phyloP scores from a whole-genome alignment of 2,329 filamentous ascomycete species.

The Cadophora sp. region DNA sequence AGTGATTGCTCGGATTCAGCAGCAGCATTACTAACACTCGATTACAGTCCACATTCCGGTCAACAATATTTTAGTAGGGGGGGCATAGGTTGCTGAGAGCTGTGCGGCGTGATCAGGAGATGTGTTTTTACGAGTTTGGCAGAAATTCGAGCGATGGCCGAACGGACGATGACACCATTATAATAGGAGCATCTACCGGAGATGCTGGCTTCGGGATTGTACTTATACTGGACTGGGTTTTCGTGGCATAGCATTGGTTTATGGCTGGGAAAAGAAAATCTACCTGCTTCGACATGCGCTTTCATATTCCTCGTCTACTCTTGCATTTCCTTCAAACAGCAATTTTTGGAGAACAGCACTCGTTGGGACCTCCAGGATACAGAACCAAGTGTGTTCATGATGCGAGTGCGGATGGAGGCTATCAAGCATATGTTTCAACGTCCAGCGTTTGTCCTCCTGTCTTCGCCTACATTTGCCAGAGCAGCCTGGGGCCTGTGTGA shows the following conservation, averaged over 20 bases:
- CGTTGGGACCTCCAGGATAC: too few relatives aligned
- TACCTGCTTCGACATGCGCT: conserved; percentile 20
- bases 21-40: conserved; percentile 11
- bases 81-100: conserved; percentile 37
- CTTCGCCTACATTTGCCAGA: too few relatives aligned
- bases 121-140: conserved; percentile 12
- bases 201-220: conserved; percentile 29
- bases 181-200: conserved; percentile 24
- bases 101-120: background rate
- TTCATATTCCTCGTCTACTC: background rate
- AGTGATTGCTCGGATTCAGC: conserved; percentile 27
- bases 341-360: background rate
- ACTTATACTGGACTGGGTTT: conserved; percentile 35
- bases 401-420: background rate
- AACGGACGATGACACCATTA: conserved; percentile 14
- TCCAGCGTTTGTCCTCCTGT: background rate
- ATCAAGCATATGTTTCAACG: background rate
- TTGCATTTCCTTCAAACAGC: background rate
- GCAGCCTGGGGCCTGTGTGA: too few relatives aligned
- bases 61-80: conserved; percentile 58
- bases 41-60: conserved; percentile 57
- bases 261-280: conserved; percentile 31
- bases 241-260: conserved; percentile 28
- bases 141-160: conserved; percentile 9
- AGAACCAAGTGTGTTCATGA: background rate